Conservation (phyloP, 2,329 filamentous ascomycete species). For the Rugonectria rugulosa region DNA sequence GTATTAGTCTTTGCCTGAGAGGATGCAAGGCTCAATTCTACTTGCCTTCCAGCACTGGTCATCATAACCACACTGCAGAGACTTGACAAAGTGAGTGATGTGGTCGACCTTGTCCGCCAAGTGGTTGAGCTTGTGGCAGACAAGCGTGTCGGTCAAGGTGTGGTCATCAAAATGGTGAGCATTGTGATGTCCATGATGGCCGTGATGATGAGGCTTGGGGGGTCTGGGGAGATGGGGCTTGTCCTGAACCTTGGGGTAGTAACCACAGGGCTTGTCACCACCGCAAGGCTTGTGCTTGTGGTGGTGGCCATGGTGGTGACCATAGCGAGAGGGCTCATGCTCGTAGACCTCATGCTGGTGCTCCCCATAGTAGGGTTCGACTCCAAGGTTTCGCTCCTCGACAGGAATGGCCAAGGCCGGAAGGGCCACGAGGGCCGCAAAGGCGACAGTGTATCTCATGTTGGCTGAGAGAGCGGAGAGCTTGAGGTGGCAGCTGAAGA, state of each 20-base stretch:
- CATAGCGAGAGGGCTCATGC: not conserved
- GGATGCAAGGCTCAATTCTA: not conserved
- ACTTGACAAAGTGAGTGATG: constrained; percentile 30
- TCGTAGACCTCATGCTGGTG: not conserved
- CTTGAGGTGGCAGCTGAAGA: not conserved
- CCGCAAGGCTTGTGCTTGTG: not conserved
- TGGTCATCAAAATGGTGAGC: constrained; percentile 5
- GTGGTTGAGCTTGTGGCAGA: constrained; percentile 35
- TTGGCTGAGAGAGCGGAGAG: not conserved
- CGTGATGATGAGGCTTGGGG: constrained; percentile 16
- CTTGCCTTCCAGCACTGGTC: constrained; percentile 36
- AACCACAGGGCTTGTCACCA: constrained; percentile 3
- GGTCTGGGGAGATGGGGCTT: constrained; percentile 7
- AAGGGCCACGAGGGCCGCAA: constrained; percentile 32
- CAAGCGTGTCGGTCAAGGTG: constrained; percentile 29
- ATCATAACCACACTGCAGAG: constrained; percentile 28
- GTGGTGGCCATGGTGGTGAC: constrained; percentile 9
- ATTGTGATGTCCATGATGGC: not conserved
- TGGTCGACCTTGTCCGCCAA: constrained; percentile 35
- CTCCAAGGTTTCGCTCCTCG: not conserved
- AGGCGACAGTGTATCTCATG: constrained; percentile 35
- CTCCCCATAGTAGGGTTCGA: not conserved
- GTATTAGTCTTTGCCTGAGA: too few relatives aligned
- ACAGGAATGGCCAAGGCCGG: constrained; percentile 21
- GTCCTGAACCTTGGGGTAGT: not conserved